These are phyloP conservation scores for Exobasidium cylindrosporum DNA, from an alignment of 1,284 basidiomycete species.

Conservation along the genomic window DNA sequence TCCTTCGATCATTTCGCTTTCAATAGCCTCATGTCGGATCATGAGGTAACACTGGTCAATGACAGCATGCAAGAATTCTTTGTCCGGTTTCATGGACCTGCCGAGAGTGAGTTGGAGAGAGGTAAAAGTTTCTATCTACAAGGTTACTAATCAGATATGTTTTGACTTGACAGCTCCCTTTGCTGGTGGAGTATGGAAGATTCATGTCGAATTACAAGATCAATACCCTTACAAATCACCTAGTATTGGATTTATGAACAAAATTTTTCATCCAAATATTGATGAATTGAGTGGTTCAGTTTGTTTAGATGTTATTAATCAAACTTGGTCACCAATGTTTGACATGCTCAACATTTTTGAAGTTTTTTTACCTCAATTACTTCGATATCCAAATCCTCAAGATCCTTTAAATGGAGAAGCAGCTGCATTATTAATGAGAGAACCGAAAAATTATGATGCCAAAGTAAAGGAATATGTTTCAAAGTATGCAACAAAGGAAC, in stretches of 20 bases:
- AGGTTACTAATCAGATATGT: background rate
- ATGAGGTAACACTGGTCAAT: slow-evolving; percentile 89
- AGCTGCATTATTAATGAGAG: slow-evolving; percentile 90
- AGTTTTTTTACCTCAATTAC: slow-evolving; percentile 90
- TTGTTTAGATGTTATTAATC: slow-evolving; percentile 51
- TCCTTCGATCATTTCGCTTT: slow-evolving; percentile 10
- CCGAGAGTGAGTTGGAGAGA: slow-evolving; percentile 75
- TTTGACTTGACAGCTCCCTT: slow-evolving; percentile 76
- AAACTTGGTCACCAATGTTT: slow-evolving; percentile 44
- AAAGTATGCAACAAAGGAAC: slow-evolving; percentile 38
- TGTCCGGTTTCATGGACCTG: slow-evolving; percentile 88
- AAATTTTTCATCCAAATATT: slow-evolving; percentile 99
- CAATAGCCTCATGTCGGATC: slow-evolving; percentile 50
- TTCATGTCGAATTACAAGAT: slow-evolving; percentile 97
- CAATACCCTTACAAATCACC: slow-evolving; percentile 99
- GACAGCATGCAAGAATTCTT: slow-evolving; percentile 99
- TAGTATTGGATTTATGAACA: slow-evolving; percentile 99
- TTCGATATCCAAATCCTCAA: slow-evolving; percentile 95
- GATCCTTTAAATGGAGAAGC: slow-evolving; percentile 98
- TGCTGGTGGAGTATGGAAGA: slow-evolving; percentile 94
- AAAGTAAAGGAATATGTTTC: slow-evolving; percentile 46
- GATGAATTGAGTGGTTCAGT: slow-evolving; percentile 69
- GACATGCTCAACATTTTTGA: slow-evolving; percentile 99
- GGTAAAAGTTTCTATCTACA: background rate
- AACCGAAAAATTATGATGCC: slow-evolving; percentile 68